Base-by-base conservation (phyloP, 495 filamentous ascomycete genomes). In the Rostrohypoxylon terebratum region DNA sequence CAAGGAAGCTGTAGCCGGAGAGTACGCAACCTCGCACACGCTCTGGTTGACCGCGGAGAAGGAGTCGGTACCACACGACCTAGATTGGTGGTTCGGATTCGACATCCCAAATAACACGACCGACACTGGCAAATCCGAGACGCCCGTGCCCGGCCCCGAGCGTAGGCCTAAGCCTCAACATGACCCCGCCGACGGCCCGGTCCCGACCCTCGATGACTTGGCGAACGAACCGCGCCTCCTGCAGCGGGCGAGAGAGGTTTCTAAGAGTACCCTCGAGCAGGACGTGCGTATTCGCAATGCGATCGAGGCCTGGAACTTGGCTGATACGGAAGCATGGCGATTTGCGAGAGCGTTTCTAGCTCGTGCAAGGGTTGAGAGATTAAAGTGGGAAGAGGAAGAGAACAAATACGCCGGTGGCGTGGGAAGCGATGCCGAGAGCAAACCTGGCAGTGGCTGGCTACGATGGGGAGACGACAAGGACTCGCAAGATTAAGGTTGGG, bases 71-170 rank as follows among this genome's bases (percentile, higher is more conserved):
- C 77, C 88, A 7, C 81, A 84, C 20, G 92, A 95, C 65, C 80
- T 96, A 0, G 93, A 96, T 70, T 98, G 94, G 92, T 87, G 90
- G 74, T 92, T 98, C 73, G 95, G 95, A 51, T 99, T 99, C 82
- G 82, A 83, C 31, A 84, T 97, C 10, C 90, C 94, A 4, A 83
- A 82, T 21, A 82, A 83, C 13, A 79, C 81, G 28, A 84, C 86
- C 38, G 76, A 84, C 55, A 80, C 84, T 53, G 85, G 85, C 23
- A 86, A 86, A 59, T 84, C 85, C 47, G 85, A 87, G 60, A 83
- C 83, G 6, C 83, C 85, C 16, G 82, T 84, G 8, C 81, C 80
- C 3, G 83, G 82, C 7, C 79, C 81, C 23, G 81, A 83, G 61
- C 75, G 79, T 9, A 60, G 77, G 28, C 82, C 82, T 0, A 74